Evolutionary conservation across 2,329 filamentous ascomycete genomes (phyloP).

Genomic region (Rasamsonia emersonii): DNA sequence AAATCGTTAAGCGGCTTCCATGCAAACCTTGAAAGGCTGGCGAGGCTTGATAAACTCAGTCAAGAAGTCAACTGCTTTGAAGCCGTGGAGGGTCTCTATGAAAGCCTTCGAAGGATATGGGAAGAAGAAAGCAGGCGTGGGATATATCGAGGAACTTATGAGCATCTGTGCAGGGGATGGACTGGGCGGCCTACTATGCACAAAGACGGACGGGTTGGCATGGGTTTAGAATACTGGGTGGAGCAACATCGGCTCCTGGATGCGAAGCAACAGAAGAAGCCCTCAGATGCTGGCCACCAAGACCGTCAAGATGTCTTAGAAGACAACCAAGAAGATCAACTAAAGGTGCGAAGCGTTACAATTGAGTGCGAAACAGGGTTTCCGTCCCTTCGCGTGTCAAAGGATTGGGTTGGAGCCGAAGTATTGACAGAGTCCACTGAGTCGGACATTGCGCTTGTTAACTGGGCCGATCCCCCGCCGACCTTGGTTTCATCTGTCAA

Average conservation of each 20-base stretch:
- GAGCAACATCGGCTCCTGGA: slow-evolving; percentile 27
- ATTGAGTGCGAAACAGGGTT: slow-evolving; percentile 39
- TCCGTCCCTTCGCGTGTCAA: slow-evolving; percentile 35
- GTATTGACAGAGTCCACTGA: slow-evolving; percentile 21
- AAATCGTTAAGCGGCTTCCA: slow-evolving; percentile 31
- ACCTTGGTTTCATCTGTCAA: slow-evolving; percentile 23
- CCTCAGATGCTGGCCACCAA: slow-evolving; percentile 25
- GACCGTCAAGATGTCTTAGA: slow-evolving; percentile 16
- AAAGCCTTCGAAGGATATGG: slow-evolving; percentile 36
- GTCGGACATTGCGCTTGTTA: slow-evolving; percentile 23
- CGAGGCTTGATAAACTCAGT: slow-evolving; percentile 36
- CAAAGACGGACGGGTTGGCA: slow-evolving; percentile 28
- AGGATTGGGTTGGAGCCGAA: slow-evolving; percentile 33
- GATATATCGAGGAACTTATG: slow-evolving; percentile 22
- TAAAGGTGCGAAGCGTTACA: slow-evolving; percentile 26
- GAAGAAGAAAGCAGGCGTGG: slow-evolving; percentile 28
- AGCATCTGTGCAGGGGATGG: slow-evolving; percentile 33
- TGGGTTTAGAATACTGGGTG: slow-evolving; percentile 36
- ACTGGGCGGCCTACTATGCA: slow-evolving; percentile 37
- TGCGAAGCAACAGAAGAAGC: slow-evolving; percentile 16
- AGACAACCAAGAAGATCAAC: slow-evolving; percentile 13
- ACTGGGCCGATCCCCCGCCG: slow-evolving; percentile 32
- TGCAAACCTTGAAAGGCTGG: slow-evolving; percentile 36
- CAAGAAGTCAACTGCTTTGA: slow-evolving; percentile 39
- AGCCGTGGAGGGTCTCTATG: slow-evolving; percentile 35